Evolutionary conservation across 1,284 basidiomycete genomes (phyloP).

Genomic region (Ceratobasidium sp.): DNA sequence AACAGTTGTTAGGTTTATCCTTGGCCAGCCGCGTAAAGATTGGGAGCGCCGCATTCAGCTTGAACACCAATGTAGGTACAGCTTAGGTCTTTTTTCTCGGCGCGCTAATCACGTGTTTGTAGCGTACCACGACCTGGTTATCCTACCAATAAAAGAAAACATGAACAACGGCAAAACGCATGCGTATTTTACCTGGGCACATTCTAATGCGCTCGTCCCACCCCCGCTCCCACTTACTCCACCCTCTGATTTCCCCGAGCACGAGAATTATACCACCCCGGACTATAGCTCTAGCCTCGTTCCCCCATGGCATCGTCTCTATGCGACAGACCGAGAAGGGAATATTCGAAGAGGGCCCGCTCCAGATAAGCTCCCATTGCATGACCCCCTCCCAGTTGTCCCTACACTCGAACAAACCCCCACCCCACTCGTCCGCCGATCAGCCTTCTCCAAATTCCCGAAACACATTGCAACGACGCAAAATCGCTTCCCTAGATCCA

Average conservation of each 20-base stretch:
- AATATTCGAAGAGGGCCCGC: constrained; percentile 35
- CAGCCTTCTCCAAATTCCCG: constrained; percentile 25
- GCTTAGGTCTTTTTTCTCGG: constrained; percentile 15
- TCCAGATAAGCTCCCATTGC: constrained; percentile 46
- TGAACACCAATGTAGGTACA: constrained; percentile 86
- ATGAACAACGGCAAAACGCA: constrained; percentile 91
- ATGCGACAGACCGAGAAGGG: constrained; percentile 2
- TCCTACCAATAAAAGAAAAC: constrained; percentile 85
- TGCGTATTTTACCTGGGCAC: constrained; percentile 87
- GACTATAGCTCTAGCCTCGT: constrained; percentile 22
- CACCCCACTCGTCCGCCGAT: constrained; percentile 43
- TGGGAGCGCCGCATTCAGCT: constrained; percentile 81
- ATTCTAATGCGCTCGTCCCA: constrained; percentile 90
- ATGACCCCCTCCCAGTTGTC: constrained; percentile 43
- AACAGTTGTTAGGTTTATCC: constrained; percentile 88
- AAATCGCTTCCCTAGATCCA: constrained; percentile 54
- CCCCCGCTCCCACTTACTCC: constrained; percentile 55
- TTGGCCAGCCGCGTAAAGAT: constrained; percentile 82
- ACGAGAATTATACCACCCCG: constrained; percentile 26
- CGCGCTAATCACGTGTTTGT: constrained; percentile 39
- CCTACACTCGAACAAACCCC: constrained; percentile 28
- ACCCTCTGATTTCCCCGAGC: constrained; percentile 23
- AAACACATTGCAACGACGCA: neutral
- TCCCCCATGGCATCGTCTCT: constrained; percentile 33
- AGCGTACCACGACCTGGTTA: constrained; percentile 90